A percentile compares a stretch with the other conserved stretches of the same genome.
Evolutionary conservation across 2,329 filamentous ascomycete species (phyloP).

Genomic region (Colletotrichum gigasporum): DNA sequence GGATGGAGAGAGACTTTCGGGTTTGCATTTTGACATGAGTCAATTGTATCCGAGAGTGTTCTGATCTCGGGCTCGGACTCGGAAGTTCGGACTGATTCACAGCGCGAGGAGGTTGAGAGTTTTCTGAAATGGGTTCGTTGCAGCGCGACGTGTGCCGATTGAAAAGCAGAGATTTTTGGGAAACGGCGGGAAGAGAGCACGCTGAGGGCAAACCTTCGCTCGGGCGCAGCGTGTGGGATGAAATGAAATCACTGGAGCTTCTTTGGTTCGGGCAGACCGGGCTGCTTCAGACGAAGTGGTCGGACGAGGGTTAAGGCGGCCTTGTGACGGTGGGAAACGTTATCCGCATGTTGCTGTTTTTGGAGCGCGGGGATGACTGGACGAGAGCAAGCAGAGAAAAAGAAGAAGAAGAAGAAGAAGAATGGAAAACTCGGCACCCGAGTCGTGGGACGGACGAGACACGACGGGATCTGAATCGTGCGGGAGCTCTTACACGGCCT

Average conservation of each 20-base stretch:
- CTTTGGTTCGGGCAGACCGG: neutral
- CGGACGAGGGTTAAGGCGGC: neutral
- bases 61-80: neutral
- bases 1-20: neutral
- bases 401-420: neutral
- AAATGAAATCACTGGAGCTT: neutral
- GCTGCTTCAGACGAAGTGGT: conserved; percentile 14
- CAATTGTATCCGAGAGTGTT: too few species aligned
- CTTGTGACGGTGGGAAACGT: neutral
- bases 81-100: neutral
- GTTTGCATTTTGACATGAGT: too few species aligned
- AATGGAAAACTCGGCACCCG: neutral
- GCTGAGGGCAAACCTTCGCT: too few species aligned
- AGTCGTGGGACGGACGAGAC: neutral
- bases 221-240: neutral
- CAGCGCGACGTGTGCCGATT: neutral
- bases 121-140: too few species aligned
- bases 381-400: neutral
- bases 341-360: neutral
- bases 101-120: neutral
- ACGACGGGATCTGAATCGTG: neutral
- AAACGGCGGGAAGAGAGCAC: neutral
- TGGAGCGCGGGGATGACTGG: neutral
- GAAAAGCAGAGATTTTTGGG: neutral
- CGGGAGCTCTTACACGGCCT: too few species aligned